Evolutionary conservation across 768 basidiomycete genomes (phyloP), one percentile per base, ranked within the genome.

Genomic region (Suillus lakei): DNA sequence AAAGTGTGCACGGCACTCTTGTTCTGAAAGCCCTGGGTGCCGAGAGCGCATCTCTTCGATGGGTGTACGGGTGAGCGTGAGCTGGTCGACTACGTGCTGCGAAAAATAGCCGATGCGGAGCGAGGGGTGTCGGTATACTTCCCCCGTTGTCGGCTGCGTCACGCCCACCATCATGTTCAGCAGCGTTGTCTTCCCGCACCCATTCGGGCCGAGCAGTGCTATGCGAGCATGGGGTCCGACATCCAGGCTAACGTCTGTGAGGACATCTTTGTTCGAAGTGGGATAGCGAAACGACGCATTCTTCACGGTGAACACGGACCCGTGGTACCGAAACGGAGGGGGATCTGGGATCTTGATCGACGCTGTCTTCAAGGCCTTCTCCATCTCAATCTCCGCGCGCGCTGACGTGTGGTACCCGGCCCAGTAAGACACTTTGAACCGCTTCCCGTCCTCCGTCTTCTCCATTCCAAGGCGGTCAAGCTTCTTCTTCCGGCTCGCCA

Each of bases 401-500:
- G 32, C 68, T 67, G 61, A 70, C 3, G 72, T 28, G 66, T 81
- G 79, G 61, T 76, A 86, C 1, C 84, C 85, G 4, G 66, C 74
- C 16, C 82, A 63, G 72, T 88, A 87, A 12, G 86, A 86, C 34
- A 88, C 77, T 72, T 88, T 88, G 77, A 88, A 88, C 12, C 83
- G 76, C 21, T 77, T 77, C 7, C 85, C 86, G 61, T 76, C 77
- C 34, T 67, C 69, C 3, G 61, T 64, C 28, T 58, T 67, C 28
- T 64, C 64, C 56, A 69, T 62, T 23, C 62, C 63, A 44, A 64
- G 43, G n/a, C 55, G 50, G 38, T 83, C 80, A 8, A 84, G 76
- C 76, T 88, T 88, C 76, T 88, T 89, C 72, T 86, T 85, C 10
- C 89, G 77, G 23, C 84, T 84, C 10, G 85, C 84, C 4, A 85